A percentile compares a stretch with the other conserved stretches of the same genome.
Evolutionary conservation across 2,329 filamentous ascomycete species (phyloP).

Genomic region (Sporothrix sp.): DNA sequence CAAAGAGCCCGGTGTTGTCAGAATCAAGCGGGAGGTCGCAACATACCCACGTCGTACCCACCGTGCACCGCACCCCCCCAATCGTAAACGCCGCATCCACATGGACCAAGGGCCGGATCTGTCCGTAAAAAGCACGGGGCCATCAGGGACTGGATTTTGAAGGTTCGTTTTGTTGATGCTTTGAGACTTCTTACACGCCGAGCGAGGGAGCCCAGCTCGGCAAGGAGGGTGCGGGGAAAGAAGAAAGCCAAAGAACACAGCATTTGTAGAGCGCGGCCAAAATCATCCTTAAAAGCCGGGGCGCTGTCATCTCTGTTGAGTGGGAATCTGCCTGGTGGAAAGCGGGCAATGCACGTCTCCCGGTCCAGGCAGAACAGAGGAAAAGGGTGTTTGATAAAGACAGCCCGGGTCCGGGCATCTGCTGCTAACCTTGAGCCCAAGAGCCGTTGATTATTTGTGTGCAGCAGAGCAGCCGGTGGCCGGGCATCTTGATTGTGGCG

Average conservation of each 20-base stretch:
- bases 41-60: no score
- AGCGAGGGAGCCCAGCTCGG: slow-evolving; percentile 9
- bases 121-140: slow-evolving; percentile 73
- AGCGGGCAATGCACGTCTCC: neutral
- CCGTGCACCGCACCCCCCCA: neutral
- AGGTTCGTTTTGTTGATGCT: slow-evolving; percentile 62
- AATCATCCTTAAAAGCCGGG: slow-evolving; percentile 87
- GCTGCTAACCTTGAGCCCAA: neutral
- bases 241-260: slow-evolving; percentile 35
- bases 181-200: neutral
- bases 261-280: slow-evolving; percentile 60
- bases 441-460: neutral
- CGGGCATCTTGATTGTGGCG: slow-evolving; percentile 32
- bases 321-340: slow-evolving; percentile 3
- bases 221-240: slow-evolving; percentile 29
- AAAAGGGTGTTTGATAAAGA: slow-evolving; percentile 13
- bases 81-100: neutral
- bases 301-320: slow-evolving; percentile 49
- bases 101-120: slow-evolving; percentile 34
- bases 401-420: neutral
- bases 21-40: neutral
- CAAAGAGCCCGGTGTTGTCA: neutral
- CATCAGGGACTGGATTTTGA: slow-evolving; percentile 92
- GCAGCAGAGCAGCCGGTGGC: neutral
- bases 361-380: slow-evolving; percentile 14